phyloP scores from a whole-genome alignment of 768 basidiomycete genomes.

The Mycena vitilis region DNA sequence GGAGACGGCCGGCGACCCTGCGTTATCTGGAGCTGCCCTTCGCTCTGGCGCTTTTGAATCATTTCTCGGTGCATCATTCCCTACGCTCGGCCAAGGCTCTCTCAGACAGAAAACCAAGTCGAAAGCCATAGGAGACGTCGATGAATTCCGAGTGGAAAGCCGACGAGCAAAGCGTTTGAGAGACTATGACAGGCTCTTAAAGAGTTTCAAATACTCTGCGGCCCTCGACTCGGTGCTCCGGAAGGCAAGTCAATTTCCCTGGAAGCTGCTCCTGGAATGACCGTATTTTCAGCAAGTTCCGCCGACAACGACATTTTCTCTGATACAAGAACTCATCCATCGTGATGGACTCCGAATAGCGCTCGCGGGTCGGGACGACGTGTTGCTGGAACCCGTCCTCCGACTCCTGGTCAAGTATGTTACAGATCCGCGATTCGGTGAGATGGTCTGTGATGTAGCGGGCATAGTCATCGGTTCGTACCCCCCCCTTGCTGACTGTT shows the following conservation, averaged over 20 bases:
- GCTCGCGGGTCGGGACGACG: slow-evolving; percentile 91
- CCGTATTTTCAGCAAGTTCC: slow-evolving; percentile 71
- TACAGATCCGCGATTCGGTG: slow-evolving; percentile 92
- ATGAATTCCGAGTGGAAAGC: slow-evolving; percentile 84
- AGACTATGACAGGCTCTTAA: slow-evolving; percentile 91
- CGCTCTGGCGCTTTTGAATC: slow-evolving; percentile 74
- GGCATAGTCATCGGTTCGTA: slow-evolving; percentile 81
- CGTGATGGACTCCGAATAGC: slow-evolving; percentile 90
- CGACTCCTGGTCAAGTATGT: slow-evolving; percentile 86
- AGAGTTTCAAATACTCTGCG: slow-evolving; percentile 93
- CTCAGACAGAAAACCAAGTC: slow-evolving; percentile 59
- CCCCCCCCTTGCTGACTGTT: slow-evolving; percentile 9
- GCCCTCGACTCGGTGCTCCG: slow-evolving; percentile 92
- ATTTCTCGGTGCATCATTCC: slow-evolving; percentile 67
- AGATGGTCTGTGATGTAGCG: slow-evolving; percentile 85
- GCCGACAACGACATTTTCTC: slow-evolving; percentile 87
- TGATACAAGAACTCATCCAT: slow-evolving; percentile 93
- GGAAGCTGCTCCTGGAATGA: slow-evolving; percentile 15
- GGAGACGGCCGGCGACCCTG: slow-evolving; percentile 54
- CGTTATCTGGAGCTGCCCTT: slow-evolving; percentile 53
- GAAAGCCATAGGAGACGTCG: slow-evolving; percentile 67
- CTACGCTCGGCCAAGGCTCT: slow-evolving; percentile 66
- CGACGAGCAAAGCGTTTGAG: slow-evolving; percentile 76
- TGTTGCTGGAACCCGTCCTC: slow-evolving; percentile 92
- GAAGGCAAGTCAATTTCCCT: slow-evolving; percentile 62